Base-by-base conservation (phyloP, 2,329 filamentous ascomycete genomes). In the Pseudodiploospora longispora region DNA sequence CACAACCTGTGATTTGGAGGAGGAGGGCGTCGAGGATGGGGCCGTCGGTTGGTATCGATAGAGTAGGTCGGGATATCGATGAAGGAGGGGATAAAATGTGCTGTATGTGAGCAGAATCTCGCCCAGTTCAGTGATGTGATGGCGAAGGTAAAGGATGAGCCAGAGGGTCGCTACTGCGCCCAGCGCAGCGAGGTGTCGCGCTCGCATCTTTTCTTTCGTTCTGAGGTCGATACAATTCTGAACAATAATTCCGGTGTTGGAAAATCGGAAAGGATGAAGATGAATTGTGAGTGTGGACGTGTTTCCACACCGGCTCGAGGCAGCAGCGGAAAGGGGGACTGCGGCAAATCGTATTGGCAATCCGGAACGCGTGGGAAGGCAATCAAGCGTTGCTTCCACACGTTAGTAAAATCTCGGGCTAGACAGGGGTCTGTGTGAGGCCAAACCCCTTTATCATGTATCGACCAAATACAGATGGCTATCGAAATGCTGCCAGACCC, bases 51-150 rank as follows among this genome's bases (percentile, higher is more conserved):
- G 19, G 33, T 48, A 39, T 28, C 43, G 43, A 28, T 48, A 48
- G 8, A 48, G 46, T 4, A 48, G 33, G 32, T 40, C 40, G 2
- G 47, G 43, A 19, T 48, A 41, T 10, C 27, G 27, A 10, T 46
- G 36, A 7, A 48, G 40, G 28, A 48, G 43, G 37, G 40, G 43
- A 36, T 46, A 48, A 28, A 48, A 48, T 6, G 47, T 46, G 41
- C 43, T 42, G 35, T 48, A 48, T 12, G 47, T 48, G 12, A 46
- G 30, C 33, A 29, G 43, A 7, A 46, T 43, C 37, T 48, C 47
- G 10, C 44, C 38, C 9, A 48, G 40, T 19, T 46, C 47, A 27
- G 43, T 37, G 30, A 48, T 43, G 34, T 48, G 47, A 8, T 27
- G 43, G 27, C 47, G 40, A 29, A 48, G 43, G 27, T 40, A 27